phyloP scores from a whole-genome alignment of 2,329 filamentous ascomycete genomes.

The Aspergillus sp. region DNA sequence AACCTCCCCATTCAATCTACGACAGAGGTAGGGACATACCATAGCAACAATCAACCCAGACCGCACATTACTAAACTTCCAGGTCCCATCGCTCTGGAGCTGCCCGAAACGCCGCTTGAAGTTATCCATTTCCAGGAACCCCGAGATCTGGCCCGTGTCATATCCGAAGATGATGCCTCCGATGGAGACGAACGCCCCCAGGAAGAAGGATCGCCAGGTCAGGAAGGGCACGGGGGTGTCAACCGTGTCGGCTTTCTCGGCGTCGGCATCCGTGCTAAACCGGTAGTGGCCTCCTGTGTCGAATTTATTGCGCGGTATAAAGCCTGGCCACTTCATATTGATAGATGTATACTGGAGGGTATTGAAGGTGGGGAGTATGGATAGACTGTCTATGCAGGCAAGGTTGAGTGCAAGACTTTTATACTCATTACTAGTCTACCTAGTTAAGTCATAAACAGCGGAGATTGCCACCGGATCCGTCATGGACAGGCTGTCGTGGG shows the following conservation, averaged over 20 bases:
- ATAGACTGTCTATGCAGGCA: background rate
- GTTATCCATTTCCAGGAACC: conserved; percentile 41
- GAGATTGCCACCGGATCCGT: background rate
- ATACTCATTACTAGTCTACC: background rate
- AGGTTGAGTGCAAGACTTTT: background rate
- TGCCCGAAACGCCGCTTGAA: conserved; percentile 38
- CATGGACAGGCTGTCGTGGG: background rate
- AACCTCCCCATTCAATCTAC: too few species aligned
- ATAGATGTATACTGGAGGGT: background rate
- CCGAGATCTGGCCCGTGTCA: conserved; percentile 44
- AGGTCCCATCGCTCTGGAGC: conserved; percentile 23
- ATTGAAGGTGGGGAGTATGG: too few species aligned
- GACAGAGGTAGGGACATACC: conserved; percentile 19
- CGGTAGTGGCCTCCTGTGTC: conserved; percentile 2
- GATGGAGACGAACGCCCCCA: conserved; percentile 44
- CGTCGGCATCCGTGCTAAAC: conserved; percentile 1
- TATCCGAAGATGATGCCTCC: conserved; percentile 43
- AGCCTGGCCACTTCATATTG: conserved; percentile 7
- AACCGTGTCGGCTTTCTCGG: conserved; percentile 20
- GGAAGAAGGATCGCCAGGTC: conserved; percentile 36
- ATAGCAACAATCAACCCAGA: conserved; percentile 42
- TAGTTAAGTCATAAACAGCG: background rate
- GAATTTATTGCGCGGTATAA: conserved; percentile 6
- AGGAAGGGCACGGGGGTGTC: conserved; percentile 32
- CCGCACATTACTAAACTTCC: conserved; percentile 35